These are phyloP conservation scores for maize (Zea mays) DNA, from an alignment of 176 grass and related monocot genomes.

Conservation along the genomic window Zm-B73-REFERENCE-NAM-5.0 NC_050096.1:271395501-271396000, in stretches of 20 bases:
- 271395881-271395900: not conserved
- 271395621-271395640: conserved; percentile 44
- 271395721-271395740: not conserved
- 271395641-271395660: conserved; percentile 74
- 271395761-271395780: conserved; percentile 11
- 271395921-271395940: not conserved
- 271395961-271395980: not conserved
- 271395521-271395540: not conserved
- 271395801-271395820: conserved; percentile 8
- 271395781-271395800: conserved; percentile 20
- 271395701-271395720: conserved; percentile 45
- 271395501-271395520: not conserved
- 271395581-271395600: conserved; percentile 63
- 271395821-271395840: not conserved
- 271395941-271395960: not conserved
- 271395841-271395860: not conserved
- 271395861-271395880: not conserved
- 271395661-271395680: conserved; percentile 71
- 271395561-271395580: not conserved
- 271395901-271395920: not conserved
- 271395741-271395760: not conserved
- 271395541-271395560: not conserved
- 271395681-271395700: conserved; percentile 57
- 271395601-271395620: conserved; percentile 68
- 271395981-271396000: not conserved